A percentile compares a stretch with the other conserved stretches of the same genome.
Conservation (phyloP, 2,329 filamentous ascomycete species). For the Colletotrichum brevisporum region DNA sequence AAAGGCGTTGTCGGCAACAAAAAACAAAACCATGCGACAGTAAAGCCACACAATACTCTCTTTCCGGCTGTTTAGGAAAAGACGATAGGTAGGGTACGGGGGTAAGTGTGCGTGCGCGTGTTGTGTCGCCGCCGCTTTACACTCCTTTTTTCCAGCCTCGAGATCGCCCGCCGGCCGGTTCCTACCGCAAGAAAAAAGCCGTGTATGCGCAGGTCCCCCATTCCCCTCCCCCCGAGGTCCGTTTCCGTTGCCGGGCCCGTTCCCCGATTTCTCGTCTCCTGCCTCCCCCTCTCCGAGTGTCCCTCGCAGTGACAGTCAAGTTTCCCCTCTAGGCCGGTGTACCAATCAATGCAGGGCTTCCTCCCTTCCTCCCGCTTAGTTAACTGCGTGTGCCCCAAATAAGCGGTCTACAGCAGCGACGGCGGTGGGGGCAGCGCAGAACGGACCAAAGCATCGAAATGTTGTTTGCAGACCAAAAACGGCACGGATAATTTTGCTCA, state of each 20-base stretch:
- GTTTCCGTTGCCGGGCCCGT: neutral
- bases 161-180: conserved; percentile 5
- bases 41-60: conserved; percentile 23
- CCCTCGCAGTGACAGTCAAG: conserved; percentile 8
- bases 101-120: neutral
- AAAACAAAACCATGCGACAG: conserved; percentile 27
- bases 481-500: conserved; percentile 7
- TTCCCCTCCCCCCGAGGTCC: neutral
- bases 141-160: conserved; percentile 16
- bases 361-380: conserved; percentile 7
- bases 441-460: conserved; percentile 28
- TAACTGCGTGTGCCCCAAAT: neutral
- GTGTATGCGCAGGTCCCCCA: neutral
- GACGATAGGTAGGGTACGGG: conserved; percentile 7
- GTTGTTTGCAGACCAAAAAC: conserved; percentile 19
- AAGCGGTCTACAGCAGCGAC: conserved; percentile 5
- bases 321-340: conserved; percentile 10
- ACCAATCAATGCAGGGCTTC: conserved; percentile 14
- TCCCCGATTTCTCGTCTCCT: conserved; percentile 5
- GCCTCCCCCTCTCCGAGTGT: conserved; percentile 14
- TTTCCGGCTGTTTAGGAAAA: conserved; percentile 15
- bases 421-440: conserved; percentile 27
- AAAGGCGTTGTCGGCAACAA: conserved; percentile 34
- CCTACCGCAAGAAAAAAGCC: conserved; percentile 3
- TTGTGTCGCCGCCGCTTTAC: conserved; percentile 7